phyloP scores from a whole-genome alignment of 257 asterid genomes.

The Ligustrum vulgare region DNA sequence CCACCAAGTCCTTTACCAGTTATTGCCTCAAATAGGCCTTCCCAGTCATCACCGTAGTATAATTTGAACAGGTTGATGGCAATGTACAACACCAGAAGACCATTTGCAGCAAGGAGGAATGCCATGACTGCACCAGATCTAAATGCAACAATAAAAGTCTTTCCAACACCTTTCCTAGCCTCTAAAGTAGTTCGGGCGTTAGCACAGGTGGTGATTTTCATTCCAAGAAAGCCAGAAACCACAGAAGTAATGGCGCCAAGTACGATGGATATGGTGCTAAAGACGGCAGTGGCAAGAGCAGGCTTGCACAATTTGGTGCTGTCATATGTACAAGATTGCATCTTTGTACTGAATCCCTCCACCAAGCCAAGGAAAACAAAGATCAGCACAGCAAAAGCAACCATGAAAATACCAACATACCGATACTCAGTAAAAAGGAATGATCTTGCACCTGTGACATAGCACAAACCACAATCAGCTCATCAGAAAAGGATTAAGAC shows the following conservation, averaged over 20 bases:
- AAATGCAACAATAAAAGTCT: constrained; percentile 79
- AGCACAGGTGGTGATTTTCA: constrained; percentile 91
- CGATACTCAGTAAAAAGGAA: constrained; percentile 72
- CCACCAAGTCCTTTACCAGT: constrained; percentile 96
- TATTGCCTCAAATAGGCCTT: constrained; percentile 79
- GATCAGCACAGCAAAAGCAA: constrained; percentile 69
- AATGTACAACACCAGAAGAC: constrained; percentile 72
- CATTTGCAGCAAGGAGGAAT: constrained; percentile 86
- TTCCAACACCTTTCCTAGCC: constrained; percentile 87
- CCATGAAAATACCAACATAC: constrained; percentile 82
- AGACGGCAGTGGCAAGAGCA: constrained; percentile 76
- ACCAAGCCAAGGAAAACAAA: constrained; percentile 83
- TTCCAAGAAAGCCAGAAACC: constrained; percentile 85
- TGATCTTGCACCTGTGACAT: constrained; percentile 69
- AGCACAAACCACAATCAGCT: constrained; percentile 10
- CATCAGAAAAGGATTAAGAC: neutral
- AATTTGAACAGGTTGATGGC: constrained; percentile 66
- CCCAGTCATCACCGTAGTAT: constrained; percentile 91
- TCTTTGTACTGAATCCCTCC: constrained; percentile 70
- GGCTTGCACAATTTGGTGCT: constrained; percentile 64
- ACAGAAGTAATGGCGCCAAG: constrained; percentile 85
- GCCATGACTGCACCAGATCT: constrained; percentile 95
- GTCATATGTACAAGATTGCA: constrained; percentile 64
- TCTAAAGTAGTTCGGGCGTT: constrained; percentile 86
- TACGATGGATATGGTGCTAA: constrained; percentile 66